Base-by-base conservation (phyloP, 192 early-diverging fungal species). In the Geranomyces variabilis region DNA sequence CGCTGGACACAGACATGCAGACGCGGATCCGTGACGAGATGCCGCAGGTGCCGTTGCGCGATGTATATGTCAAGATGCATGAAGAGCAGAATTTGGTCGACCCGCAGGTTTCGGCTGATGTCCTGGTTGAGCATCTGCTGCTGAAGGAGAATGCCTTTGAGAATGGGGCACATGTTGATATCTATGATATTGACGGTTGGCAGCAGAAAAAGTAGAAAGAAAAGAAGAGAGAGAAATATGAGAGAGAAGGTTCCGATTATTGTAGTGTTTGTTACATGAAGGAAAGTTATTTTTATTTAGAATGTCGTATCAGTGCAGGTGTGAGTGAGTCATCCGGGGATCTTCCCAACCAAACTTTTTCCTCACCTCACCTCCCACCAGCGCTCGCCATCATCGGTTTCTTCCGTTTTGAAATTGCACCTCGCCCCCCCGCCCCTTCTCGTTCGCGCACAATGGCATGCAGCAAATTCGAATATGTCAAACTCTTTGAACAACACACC, bases 1-100 rank as follows among this genome's bases (percentile, higher is more conserved):
- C 94, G 33, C 75, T 96, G 59, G 91, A 94, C 49, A 92, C 89
- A 55, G 83, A 89, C 36, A 94, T 94, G 93, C 93, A 94, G 77
- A 74, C 76, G 0, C 69, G 81, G 34, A 92, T 94, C 34, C 86
- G 94, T 22, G 73, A 82, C 26, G 86, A 83, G 7, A 76, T 96
- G 31, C 81, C 81, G 4, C 75, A 77, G 22, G 73, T 82, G 12
- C 68, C 75, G 12, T 88, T 94, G 65, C 81, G 80, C 13, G 36
- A 81, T 21, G 63, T 89, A 21, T 96, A 86, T 72, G 77, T 75
- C 14, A 66, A 81, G 24, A 87, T 93, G 90, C 86, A 90, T 60
- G 67, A 77, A 13, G 75, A 89, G 57, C 79, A 81, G 4, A 87
- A 88, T 43, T 78, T 94, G 71, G 91, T 96, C 28, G 69, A 79